Conservation (phyloP, 2,329 filamentous ascomycete genomes). For the Microcyclospora tardicrescens region DNA sequence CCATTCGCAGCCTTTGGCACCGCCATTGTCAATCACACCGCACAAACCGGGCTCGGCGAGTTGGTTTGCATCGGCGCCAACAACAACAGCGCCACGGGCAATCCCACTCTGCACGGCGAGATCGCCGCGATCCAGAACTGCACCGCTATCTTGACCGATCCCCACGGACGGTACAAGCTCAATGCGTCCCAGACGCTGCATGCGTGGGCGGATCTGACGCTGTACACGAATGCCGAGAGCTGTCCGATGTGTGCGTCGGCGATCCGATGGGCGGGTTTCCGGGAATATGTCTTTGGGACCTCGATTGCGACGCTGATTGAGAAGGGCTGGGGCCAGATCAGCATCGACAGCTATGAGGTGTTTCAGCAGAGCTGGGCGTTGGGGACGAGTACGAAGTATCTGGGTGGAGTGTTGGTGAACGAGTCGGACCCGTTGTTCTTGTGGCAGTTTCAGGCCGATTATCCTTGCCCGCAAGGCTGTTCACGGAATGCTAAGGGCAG, state of each 20-base stretch:
- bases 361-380: constrained; percentile 33
- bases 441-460: constrained; percentile 38
- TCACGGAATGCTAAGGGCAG: too few species aligned
- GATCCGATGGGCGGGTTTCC: constrained; percentile 44
- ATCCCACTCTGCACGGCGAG: constrained; percentile 44
- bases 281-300: constrained; percentile 43
- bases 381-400: constrained; percentile 24
- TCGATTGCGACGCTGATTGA: constrained; percentile 34
- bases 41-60: constrained; percentile 26
- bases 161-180: constrained; percentile 33
- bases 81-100: constrained; percentile 30
- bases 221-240: constrained; percentile 46
- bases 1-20: constrained; percentile 42
- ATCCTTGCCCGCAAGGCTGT: too few species aligned
- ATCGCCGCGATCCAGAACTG: constrained; percentile 45
- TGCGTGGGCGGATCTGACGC: constrained; percentile 35
- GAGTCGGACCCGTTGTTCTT: constrained; percentile 43
- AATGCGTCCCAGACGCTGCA: constrained; percentile 27
- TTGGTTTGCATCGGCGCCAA: constrained; percentile 42
- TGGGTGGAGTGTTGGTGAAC: constrained; percentile 35
- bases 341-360: constrained; percentile 33
- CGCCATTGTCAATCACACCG: constrained; percentile 44
- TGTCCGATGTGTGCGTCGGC: constrained; percentile 47
- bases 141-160: constrained; percentile 35
- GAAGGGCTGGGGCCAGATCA: constrained; percentile 41